Evolutionary conservation across 805 yeast genomes (phyloP).

Genomic region (Lipomyces mesembrius): DNA sequence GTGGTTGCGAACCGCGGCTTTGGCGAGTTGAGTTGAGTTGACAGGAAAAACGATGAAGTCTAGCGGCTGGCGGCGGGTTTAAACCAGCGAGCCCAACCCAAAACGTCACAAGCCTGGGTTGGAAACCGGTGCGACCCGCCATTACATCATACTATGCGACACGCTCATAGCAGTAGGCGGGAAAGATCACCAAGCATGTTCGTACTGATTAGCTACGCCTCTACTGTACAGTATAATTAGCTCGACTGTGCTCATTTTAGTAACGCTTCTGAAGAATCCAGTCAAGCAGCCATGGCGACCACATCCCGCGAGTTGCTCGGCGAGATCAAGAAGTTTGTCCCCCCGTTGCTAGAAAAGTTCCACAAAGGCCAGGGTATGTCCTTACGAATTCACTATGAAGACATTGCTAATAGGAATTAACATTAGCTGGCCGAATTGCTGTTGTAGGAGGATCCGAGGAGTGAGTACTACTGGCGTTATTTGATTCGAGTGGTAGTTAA

Average conservation of each 20-base stretch:
- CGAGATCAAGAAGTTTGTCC: constrained; percentile 63
- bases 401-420: background rate
- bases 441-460: constrained; percentile 95
- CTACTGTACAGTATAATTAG: background rate
- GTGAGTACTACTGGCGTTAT: constrained; percentile 41
- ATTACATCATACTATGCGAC: background rate
- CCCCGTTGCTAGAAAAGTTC: constrained; percentile 71
- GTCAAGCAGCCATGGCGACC: constrained; percentile 11
- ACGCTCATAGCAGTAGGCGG: background rate
- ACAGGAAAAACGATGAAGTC: background rate
- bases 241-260: background rate
- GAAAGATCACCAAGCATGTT: constrained; percentile 3
- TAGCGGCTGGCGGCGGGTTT: background rate
- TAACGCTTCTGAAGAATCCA: background rate
- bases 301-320: constrained; percentile 53
- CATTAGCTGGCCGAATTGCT: constrained; percentile 70
- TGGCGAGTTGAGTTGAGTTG: background rate
- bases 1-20: background rate
- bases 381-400: background rate
- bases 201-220: too few species aligned
- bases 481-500: constrained; percentile 20
- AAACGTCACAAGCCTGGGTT: background rate
- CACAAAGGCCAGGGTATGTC: constrained; percentile 80
- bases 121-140: background rate
- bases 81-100: background rate